phyloP scores from a whole-genome alignment of 768 basidiomycete genomes.

The Exsudoporus frostii region DNA sequence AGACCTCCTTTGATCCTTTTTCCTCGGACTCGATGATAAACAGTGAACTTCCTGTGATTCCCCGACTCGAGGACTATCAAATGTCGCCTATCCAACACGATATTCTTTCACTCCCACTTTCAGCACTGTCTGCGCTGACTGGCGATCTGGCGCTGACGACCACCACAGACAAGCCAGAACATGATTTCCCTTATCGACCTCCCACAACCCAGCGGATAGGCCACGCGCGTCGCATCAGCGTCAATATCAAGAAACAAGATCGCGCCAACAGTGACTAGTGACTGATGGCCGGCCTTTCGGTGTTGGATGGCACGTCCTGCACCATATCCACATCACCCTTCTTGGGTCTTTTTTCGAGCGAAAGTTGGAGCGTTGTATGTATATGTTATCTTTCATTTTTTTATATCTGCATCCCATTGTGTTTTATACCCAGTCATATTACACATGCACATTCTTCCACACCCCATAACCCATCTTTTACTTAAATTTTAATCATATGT shows the following conservation, averaged over 20 bases:
- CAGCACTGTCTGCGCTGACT: background rate
- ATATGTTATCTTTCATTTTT: background rate
- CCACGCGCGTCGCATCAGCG: constrained; percentile 40
- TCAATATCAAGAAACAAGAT: constrained; percentile 31
- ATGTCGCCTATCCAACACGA: background rate
- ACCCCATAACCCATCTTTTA: background rate
- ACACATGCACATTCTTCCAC: background rate
- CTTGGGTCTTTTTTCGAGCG: background rate
- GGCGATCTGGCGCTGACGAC: background rate
- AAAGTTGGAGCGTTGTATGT: background rate
- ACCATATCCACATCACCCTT: background rate
- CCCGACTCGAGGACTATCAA: constrained; percentile 5
- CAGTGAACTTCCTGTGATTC: constrained; percentile 12
- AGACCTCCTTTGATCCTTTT: constrained; percentile 21
- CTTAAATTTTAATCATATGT: background rate
- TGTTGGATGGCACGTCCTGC: background rate
- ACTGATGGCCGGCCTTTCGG: background rate
- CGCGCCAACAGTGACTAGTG: constrained; percentile 12
- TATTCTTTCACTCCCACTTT: background rate
- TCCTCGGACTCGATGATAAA: constrained; percentile 12
- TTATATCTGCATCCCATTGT: background rate
- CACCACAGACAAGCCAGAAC: background rate
- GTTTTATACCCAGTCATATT: background rate
- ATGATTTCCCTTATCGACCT: constrained; percentile 34
- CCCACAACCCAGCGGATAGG: constrained; percentile 33